Conservation (phyloP, 176 grass and related monocot species). For the Carex scoparia region DNA sequence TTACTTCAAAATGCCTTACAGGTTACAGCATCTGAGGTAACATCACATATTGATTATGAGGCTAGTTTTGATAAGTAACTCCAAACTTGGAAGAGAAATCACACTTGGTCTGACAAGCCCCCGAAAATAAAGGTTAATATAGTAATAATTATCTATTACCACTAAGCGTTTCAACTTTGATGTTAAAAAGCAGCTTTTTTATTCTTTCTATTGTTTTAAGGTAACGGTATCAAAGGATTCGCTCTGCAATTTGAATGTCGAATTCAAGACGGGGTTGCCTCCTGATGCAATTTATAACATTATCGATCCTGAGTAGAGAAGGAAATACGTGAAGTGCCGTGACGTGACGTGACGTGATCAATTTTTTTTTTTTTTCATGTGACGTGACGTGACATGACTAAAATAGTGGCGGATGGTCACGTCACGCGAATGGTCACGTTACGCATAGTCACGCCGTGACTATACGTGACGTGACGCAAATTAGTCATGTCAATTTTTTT, state of each 20-base stretch:
- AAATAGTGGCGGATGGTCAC: too few relatives aligned
- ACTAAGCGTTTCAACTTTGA: neutral
- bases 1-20: slow-evolving; percentile 5
- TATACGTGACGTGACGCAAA: too few relatives aligned
- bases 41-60: slow-evolving; percentile 24
- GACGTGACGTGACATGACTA: too few relatives aligned
- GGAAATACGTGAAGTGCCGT: too few relatives aligned
- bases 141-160: too few relatives aligned
- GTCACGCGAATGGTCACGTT: too few relatives aligned
- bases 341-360: too few relatives aligned
- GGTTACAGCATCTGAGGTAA: slow-evolving; percentile 15
- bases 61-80: slow-evolving; percentile 66
- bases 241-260: slow-evolving; percentile 81
- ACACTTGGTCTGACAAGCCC: slow-evolving; percentile 55
- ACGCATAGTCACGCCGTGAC: too few relatives aligned
- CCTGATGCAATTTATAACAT: slow-evolving; percentile 92
- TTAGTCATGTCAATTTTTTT: too few relatives aligned
- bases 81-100: slow-evolving; percentile 59
- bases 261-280: slow-evolving; percentile 67
- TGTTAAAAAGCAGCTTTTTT: neutral
- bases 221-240: slow-evolving; percentile 76
- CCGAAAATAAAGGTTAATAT: slow-evolving; percentile 53
- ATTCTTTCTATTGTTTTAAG: slow-evolving; percentile 30
- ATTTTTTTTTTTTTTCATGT: too few relatives aligned
- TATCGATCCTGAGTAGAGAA: slow-evolving; percentile 42